Base-by-base conservation (phyloP, 2,329 filamentous ascomycete genomes). In the Alternaria conjuncta region DNA sequence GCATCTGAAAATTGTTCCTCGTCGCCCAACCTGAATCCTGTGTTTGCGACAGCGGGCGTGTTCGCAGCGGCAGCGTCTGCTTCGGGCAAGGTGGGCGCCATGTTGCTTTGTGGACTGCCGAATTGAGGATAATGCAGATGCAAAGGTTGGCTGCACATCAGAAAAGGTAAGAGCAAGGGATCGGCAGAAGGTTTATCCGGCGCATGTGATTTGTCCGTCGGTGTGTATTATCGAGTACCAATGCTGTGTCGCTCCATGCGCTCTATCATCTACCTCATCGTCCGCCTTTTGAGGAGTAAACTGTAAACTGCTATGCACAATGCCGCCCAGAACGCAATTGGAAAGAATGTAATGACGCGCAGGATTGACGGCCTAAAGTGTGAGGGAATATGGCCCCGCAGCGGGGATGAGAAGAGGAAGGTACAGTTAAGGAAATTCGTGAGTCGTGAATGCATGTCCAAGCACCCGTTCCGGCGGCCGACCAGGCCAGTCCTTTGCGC, bases 341-440 rank as follows among this genome's bases (percentile, higher is more conserved):
- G 50, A 41, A 45, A 25, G 36, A 49, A 57, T 53, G 49, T 60
- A 63, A 55, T 65, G 21, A 69, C 65, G 63, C 65, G 60, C 68
- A 67, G 62, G 57, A 62, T 64, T 46, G 60, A 57, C 63, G 61
- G 43, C 53, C 61, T 54, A 61, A 54, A 63, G 51, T 47, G 51
- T 55, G 55, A 59, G 49, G 57, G 56, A 59, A 61, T 61, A 36
- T 21, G 21, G 23, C 54, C 55, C 59, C 36, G 56, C 32, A 62
- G 50, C 46, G 57, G 53, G 21, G 58, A 44, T 55, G 61, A 57
- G 56, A 67, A 63, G 54, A 68, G 20, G 55, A 58, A 66, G 57
- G 46, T 61, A 54, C 54, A 57, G 66, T 63, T 57, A 78, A 77
- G 62, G 70, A 75, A 68, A 77, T 71, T 78, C 75, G 73, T 78